Percentiles rank a stretch among this genome's conserved stretches.
phyloP scores from a whole-genome alignment of 148 eudicot genomes.

The Vaccinium myrtillus region DNA sequence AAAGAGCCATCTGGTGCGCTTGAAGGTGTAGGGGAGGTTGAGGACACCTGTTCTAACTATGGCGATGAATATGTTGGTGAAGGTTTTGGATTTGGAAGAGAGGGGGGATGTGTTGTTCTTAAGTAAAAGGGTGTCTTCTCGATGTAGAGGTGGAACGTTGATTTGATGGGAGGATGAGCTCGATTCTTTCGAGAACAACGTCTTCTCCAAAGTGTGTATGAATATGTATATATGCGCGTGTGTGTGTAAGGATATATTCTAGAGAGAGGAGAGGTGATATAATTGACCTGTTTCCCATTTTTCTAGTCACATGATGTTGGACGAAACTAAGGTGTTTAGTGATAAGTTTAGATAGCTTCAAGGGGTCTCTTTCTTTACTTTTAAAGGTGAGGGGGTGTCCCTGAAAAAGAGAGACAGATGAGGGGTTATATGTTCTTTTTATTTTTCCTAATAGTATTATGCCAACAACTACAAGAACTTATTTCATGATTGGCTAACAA shows the following conservation, averaged over 20 bases:
- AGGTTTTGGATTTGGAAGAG: slow-evolving; percentile 55
- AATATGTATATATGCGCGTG: no score
- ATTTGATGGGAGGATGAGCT: slow-evolving; percentile 50
- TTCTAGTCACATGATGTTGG: no score
- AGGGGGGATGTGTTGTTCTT: slow-evolving; percentile 11
- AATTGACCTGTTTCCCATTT: no score
- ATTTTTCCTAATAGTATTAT: no score
- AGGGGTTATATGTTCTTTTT: no score
- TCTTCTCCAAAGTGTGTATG: not conserved
- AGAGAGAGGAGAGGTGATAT: not conserved
- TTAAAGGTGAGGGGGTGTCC: no score
- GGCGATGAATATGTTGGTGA: slow-evolving; percentile 63
- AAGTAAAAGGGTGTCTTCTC: slow-evolving; percentile 53
- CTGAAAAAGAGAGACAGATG: no score
- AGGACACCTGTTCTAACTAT: slow-evolving; percentile 59
- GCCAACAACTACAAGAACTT: no score
- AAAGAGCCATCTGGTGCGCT: slow-evolving; percentile 44
- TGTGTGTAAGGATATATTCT: not conserved
- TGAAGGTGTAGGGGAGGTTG: slow-evolving; percentile 60
- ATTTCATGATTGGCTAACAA: no score
- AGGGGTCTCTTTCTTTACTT: no score
- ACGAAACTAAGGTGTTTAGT: no score
- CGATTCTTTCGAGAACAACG: slow-evolving; percentile 47
- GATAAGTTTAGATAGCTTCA: no score
- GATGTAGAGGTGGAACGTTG: slow-evolving; percentile 14